phyloP scores from a whole-genome alignment of 169 alveolate genomes.

The Eimeria acervulina region DNA sequence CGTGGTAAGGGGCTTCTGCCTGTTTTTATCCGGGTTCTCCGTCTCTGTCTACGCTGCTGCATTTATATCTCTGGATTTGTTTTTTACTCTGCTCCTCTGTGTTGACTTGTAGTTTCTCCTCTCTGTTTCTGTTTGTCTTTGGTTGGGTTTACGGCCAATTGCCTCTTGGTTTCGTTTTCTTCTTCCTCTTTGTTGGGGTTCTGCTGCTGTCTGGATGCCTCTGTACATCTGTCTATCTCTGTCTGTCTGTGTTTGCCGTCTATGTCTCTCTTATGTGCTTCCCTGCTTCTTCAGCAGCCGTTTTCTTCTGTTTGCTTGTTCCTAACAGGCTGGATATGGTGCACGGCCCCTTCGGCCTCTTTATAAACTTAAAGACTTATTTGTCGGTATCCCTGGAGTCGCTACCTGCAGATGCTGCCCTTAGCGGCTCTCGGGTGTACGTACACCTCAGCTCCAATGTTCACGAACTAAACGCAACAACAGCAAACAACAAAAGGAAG shows the following conservation, averaged over 20 bases:
- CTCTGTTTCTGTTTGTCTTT: neutral
- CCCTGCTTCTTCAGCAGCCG: neutral
- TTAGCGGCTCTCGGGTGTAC: constrained; percentile 61
- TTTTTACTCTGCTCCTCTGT: neutral
- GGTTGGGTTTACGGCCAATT: no score
- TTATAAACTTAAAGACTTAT: constrained; percentile 87
- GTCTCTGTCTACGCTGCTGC: neutral
- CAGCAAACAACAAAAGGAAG: constrained; percentile 37
- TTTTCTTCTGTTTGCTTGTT: neutral
- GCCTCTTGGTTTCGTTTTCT: no score
- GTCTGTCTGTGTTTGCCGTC: neutral
- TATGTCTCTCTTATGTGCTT: neutral
- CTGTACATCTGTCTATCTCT: neutral
- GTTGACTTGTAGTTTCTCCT: neutral
- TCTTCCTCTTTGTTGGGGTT: neutral
- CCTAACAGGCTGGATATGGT: constrained; percentile 86
- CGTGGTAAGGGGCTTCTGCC: neutral
- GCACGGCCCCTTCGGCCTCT: constrained; percentile 89
- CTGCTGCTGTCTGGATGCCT: neutral
- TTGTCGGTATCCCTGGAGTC: constrained; percentile 86
- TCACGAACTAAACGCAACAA: constrained; percentile 21
- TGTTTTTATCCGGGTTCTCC: neutral
- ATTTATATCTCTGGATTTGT: neutral
- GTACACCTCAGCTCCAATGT: constrained; percentile 72
- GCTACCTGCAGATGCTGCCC: constrained; percentile 81